Evolutionary conservation across 345 rosid species (phyloP).

Genomic region (Eucalyptus erythrocorys): DNA sequence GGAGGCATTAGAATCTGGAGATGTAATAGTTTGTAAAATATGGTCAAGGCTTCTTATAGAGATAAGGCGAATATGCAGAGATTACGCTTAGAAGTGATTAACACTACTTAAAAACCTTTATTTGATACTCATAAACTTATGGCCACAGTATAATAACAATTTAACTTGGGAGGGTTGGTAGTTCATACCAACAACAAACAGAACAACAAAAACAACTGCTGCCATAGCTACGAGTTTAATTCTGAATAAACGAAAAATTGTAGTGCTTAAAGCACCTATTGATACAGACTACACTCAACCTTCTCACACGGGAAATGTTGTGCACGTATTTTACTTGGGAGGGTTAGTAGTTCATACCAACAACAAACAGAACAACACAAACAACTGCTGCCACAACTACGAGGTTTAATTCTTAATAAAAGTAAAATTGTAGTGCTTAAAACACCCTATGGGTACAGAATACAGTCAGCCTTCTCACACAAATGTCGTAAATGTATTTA

Average conservation of each 20-base stretch:
- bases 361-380: not conserved
- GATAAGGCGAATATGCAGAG: not conserved
- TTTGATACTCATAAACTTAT: not conserved
- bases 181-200: not conserved
- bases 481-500: not conserved
- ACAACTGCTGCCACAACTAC: not conserved
- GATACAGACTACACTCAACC: not conserved
- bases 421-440: not conserved
- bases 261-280: not conserved
- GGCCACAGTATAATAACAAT: not conserved
- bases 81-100: not conserved
- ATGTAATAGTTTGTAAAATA: not conserved
- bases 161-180: not conserved
- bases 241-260: not conserved
- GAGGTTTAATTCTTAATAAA: not conserved
- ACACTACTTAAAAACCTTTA: not conserved
- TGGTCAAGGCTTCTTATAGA: not conserved
- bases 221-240: not conserved
- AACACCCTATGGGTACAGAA: not conserved
- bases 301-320: not conserved
- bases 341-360: not conserved
- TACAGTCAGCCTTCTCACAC: not conserved
- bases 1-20: not conserved
- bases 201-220: not conserved
- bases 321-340: not conserved